Base-by-base conservation (phyloP, 2,329 filamentous ascomycete species). In the Xylaria sp. region DNA sequence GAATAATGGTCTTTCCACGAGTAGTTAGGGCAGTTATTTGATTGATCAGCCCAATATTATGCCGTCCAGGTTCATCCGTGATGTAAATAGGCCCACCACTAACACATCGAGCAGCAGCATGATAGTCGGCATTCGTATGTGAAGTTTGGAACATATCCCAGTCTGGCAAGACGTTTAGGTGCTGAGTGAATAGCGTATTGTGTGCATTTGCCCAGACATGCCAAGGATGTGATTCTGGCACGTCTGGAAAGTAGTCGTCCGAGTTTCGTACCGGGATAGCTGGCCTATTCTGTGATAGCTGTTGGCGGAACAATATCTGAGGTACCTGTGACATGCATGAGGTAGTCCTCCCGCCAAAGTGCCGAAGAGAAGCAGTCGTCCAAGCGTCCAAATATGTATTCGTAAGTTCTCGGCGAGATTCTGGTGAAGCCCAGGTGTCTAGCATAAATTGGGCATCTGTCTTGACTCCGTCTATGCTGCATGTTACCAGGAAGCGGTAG, bases 261-360 rank as follows among this genome's bases (percentile, higher is more conserved):
- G 93, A 97, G 80, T 97, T 98, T 55, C 96, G 91, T 19, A 94
- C 87, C 0, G 94, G 83, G 27, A 97, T 85, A 0, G 88, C 84
- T 0, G 93, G 92, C 58, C 89, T 89, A 77, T 91, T 93, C n/a
- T 85, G 88, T 0, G 92, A 92, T 27, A 97, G 83, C 73, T 97
- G 93, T 0, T 91, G 91, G 77, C 94, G 89, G 81, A 97, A 98
- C 9, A 98, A 84, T 19, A 95, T 90, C 65, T 94, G 91, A 0
- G 96, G 96, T 2, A 91, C 87, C 79, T 96, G 92, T 0, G 94
- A 96, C 94, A 98, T 98, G 88, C 96, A 98, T 2, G 93, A 95
- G 59, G 98, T 97, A 4, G 90, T 88, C 73, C 90, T 91, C 57
- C 86, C 88, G 73, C 89, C 88, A 76, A 99, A 96, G 77, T 97